Evolutionary conservation across 2,329 filamentous ascomycete genomes (phyloP), one percentile per base, ranked within the genome.

Genomic region (Beauveria sp.): DNA sequence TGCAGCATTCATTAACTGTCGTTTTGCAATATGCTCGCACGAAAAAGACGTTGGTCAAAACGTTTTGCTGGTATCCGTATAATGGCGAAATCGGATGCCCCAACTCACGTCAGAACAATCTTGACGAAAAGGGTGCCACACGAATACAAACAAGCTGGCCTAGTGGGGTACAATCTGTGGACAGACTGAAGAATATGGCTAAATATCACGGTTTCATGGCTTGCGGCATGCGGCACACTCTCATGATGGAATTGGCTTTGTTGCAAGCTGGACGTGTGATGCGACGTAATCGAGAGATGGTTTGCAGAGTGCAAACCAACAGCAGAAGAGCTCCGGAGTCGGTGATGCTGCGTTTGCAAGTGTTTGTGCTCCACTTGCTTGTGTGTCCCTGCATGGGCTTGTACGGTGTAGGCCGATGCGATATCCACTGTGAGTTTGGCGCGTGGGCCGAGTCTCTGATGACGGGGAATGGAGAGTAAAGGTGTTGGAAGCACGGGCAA

Each of bases 301-400:
- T 38, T 38, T 38, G 34, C 34, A 31, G 4, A 10, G 6, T 22
- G 20, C 18, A 26, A 55, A 24, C 22, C 24, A 28, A 31, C 40
- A n/a, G 8, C 18, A 14, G 26, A 42, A 8, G 22, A 50, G 55
- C 55, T 58, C 55, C 55, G 55, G 43, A 40, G 43, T 58, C 55
- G 55, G 55, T 58, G 45, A 50, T 58, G 51, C 20, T 40, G 55
- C 45, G 55, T 58, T 58, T 58, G 55, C 55, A 58, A 24, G 14
- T 22, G 31, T 18, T 55, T 22, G 38, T 31, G 31, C 45, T 58
- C 45, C 55, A 58, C 55, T 49, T 38, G 31, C 43, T 38, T 38
- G 12, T 14, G 12, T 38, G 26, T 31, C 48, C 45, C 22, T 16
- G 22, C 7, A 24, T 34, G 38, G n/a, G 31, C 3, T 5, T 16